Conservation (phyloP, 23 red algal genomes). For the Gracilaria caudata region DNA sequence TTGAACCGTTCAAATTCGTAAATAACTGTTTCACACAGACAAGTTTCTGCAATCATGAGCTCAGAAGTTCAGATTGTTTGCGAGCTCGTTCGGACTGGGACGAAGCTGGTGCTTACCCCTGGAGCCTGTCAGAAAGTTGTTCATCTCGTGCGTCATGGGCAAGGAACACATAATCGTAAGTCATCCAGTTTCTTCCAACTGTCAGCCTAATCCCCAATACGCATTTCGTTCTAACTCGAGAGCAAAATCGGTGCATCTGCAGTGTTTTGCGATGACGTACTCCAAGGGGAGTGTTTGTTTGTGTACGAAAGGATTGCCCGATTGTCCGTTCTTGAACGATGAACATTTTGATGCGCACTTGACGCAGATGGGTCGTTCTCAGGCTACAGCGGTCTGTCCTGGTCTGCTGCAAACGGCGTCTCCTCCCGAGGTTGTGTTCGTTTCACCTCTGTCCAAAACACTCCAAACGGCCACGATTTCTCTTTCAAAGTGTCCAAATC, state of each 20-base stretch:
- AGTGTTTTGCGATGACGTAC: conserved; percentile 27
- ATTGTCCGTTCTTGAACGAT: conserved; percentile 58
- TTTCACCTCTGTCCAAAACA: conserved; percentile 66
- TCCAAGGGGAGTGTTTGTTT: conserved; percentile 34
- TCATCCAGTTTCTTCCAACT: neutral
- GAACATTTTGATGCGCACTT: conserved; percentile 65
- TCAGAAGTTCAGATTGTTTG: conserved; percentile 47
- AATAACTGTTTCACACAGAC: neutral
- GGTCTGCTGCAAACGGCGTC: conserved; percentile 36
- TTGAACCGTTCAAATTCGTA: neutral
- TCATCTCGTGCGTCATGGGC: conserved; percentile 76
- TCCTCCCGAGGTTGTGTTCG: conserved; percentile 63
- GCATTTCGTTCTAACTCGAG: neutral
- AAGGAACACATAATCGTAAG: conserved; percentile 79
- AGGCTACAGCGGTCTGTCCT: conserved; percentile 53
- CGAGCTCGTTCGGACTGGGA: conserved; percentile 31
- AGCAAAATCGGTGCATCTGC: neutral
- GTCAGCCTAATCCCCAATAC: neutral
- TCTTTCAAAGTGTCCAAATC: conserved; percentile 29
- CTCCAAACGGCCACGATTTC: conserved; percentile 72
- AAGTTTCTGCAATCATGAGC: neutral
- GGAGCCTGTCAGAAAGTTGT: conserved; percentile 52
- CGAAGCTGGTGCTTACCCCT: conserved; percentile 26
- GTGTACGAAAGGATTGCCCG: conserved; percentile 12
- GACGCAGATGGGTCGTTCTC: conserved; percentile 52